Percentiles rank a stretch among this genome's conserved stretches.
Conservation (phyloP, 305 asterid species). For the Rubia balearica region DNA sequence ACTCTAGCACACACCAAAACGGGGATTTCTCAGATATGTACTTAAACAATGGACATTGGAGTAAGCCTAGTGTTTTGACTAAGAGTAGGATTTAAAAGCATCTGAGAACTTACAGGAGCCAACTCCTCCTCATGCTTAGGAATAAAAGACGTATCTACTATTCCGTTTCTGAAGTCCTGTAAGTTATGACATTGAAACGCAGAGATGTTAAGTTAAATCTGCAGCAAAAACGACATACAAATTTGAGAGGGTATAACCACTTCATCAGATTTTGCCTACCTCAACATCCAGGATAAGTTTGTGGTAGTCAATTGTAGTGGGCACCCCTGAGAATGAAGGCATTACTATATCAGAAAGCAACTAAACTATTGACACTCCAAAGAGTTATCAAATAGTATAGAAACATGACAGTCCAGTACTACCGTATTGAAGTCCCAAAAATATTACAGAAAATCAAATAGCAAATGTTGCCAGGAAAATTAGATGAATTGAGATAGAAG, state of each 20-base stretch:
- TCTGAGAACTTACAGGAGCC: slow-evolving; percentile 61
- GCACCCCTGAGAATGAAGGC: slow-evolving; percentile 58
- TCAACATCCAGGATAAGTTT: slow-evolving; percentile 93
- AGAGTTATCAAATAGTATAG: not conserved
- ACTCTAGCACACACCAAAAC: slow-evolving; percentile 2
- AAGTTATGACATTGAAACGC: slow-evolving; percentile 9
- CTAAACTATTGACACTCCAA: not conserved
- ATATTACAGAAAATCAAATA: not conserved
- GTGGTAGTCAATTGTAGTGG: slow-evolving; percentile 95
- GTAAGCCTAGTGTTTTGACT: not conserved
- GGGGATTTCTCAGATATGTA: too few species aligned
- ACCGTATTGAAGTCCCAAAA: not conserved
- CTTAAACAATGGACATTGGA: not conserved
- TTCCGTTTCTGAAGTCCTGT: slow-evolving; percentile 87
- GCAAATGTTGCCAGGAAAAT: not conserved
- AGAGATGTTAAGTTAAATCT: not conserved
- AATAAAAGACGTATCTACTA: slow-evolving; percentile 90
- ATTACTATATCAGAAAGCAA: slow-evolving; percentile 1
- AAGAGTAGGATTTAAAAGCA: not conserved
- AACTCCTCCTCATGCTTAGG: slow-evolving; percentile 95
- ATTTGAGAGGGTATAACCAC: not conserved
- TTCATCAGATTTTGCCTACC: slow-evolving; percentile 33
- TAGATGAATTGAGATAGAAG: not conserved
- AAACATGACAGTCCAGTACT: not conserved
- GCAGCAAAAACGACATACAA: not conserved